These are phyloP conservation scores for Komagataella populi DNA, from an alignment of 805 yeast genomes.

Conservation along the genomic window DNA sequence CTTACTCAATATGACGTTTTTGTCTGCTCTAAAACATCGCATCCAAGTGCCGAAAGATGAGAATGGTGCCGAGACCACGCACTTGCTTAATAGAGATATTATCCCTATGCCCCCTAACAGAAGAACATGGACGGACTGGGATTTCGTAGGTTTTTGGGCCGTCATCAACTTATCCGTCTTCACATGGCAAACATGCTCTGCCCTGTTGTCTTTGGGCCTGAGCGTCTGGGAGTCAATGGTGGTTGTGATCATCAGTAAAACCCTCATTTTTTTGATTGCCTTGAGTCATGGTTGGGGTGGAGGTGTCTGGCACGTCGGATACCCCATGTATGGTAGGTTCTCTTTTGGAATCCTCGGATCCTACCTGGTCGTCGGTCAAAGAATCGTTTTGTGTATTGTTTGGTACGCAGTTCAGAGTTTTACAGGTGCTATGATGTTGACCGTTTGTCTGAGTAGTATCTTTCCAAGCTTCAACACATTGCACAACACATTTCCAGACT, in stretches of 20 bases:
- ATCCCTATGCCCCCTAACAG: slow-evolving; percentile 29
- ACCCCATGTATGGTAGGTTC: slow-evolving; percentile 27
- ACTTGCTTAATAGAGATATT: slow-evolving; percentile 15
- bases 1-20: background rate
- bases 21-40: background rate
- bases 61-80: background rate
- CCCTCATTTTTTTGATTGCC: slow-evolving; percentile 27
- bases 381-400: slow-evolving; percentile 29
- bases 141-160: slow-evolving; percentile 28
- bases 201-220: slow-evolving; percentile 29
- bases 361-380: slow-evolving; percentile 25
- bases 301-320: slow-evolving; percentile 34
- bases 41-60: background rate
- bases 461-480: slow-evolving; percentile 23
- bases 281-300: slow-evolving; percentile 35
- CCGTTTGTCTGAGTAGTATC: slow-evolving; percentile 22
- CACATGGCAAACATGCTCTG: slow-evolving; percentile 27
- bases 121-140: slow-evolving; percentile 31
- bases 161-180: slow-evolving; percentile 13
- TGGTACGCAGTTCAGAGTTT: slow-evolving; percentile 33
- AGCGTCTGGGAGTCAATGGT: slow-evolving; percentile 31
- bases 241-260: slow-evolving; percentile 30
- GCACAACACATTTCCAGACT: slow-evolving; percentile 23
- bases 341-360: slow-evolving; percentile 35
- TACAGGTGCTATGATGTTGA: slow-evolving; percentile 30